phyloP scores from a whole-genome alignment of 768 basidiomycete species.

The Calocybe indica region DNA sequence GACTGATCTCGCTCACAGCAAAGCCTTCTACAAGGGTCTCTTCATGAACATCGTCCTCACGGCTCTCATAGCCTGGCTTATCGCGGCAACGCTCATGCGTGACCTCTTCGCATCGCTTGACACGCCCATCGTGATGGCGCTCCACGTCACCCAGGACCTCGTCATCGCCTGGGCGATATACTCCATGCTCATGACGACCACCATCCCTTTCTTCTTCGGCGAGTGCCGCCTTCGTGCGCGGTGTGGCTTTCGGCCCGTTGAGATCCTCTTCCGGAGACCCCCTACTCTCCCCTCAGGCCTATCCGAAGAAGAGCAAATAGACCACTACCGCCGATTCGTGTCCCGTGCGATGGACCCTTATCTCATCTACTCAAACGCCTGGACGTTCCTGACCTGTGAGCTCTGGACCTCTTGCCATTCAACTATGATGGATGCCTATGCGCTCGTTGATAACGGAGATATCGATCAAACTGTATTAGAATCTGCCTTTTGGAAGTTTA shows the following conservation, averaged over 20 bases:
- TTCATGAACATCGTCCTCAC: slow-evolving; percentile 19
- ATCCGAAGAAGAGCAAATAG: slow-evolving; percentile 12
- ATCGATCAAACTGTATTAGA: slow-evolving; percentile 22
- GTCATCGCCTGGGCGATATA: slow-evolving; percentile 19
- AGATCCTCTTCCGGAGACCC: slow-evolving; percentile 23
- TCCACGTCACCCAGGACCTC: slow-evolving; percentile 21
- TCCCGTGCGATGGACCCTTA: slow-evolving; percentile 20
- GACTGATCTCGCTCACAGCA: slow-evolving; percentile 7
- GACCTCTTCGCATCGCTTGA: slow-evolving; percentile 13
- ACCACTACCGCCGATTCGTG: slow-evolving; percentile 18
- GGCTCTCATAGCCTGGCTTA: slow-evolving; percentile 12
- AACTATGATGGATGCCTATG: slow-evolving; percentile 22
- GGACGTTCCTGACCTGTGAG: slow-evolving; percentile 22
- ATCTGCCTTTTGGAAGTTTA: slow-evolving; percentile 23
- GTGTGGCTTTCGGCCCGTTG: slow-evolving; percentile 23
- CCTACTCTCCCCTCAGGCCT: slow-evolving; percentile 8
- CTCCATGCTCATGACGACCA: slow-evolving; percentile 20
- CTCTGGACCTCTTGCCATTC: slow-evolving; percentile 25
- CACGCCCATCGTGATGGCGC: slow-evolving; percentile 12
- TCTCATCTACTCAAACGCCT: slow-evolving; percentile 20
- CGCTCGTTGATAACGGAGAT: slow-evolving; percentile 14
- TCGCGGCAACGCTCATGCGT: slow-evolving; percentile 9
- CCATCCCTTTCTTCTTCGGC: slow-evolving; percentile 25
- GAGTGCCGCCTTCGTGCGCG: slow-evolving; percentile 25
- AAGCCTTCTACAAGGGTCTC: slow-evolving; percentile 19